These are phyloP conservation scores for Scedosporium boydii DNA, from an alignment of 2,329 filamentous ascomycete genomes.

Conservation along the genomic window DNA sequence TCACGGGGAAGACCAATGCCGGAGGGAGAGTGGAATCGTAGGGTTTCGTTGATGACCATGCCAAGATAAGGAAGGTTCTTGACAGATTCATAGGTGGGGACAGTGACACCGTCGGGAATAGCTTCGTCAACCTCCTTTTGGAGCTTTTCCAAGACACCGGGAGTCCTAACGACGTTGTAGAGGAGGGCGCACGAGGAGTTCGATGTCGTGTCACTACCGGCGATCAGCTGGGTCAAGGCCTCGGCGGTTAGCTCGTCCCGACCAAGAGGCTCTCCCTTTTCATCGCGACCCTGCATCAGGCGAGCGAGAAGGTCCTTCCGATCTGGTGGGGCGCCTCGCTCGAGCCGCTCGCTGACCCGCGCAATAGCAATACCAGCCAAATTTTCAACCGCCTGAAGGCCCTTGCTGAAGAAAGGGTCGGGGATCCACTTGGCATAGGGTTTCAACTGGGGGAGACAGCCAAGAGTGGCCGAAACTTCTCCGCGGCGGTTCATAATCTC, in stretches of 20 bases:
- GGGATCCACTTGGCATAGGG: conserved; percentile 74
- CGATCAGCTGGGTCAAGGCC: conserved; percentile 80
- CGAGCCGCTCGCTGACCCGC: conserved; percentile 64
- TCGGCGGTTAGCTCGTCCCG: conserved; percentile 78
- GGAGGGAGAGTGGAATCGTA: conserved; percentile 80
- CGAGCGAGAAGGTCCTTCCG: conserved; percentile 74
- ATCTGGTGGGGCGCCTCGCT: conserved; percentile 53
- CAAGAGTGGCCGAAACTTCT: conserved; percentile 74
- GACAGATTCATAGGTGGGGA: conserved; percentile 65
- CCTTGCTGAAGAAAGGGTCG: conserved; percentile 71
- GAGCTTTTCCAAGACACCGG: conserved; percentile 61
- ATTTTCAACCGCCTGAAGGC: conserved; percentile 64
- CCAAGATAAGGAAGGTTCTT: conserved; percentile 68
- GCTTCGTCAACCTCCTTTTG: conserved; percentile 66
- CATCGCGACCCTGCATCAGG: conserved; percentile 78
- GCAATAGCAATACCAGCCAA: conserved; percentile 84
- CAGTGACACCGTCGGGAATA: conserved; percentile 48
- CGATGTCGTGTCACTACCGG: conserved; percentile 66
- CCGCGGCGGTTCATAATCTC: conserved; percentile 83
- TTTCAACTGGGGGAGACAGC: conserved; percentile 63
- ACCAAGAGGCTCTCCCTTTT: conserved; percentile 64
- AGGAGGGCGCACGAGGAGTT: conserved; percentile 78
- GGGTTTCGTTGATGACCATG: conserved; percentile 69
- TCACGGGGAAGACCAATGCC: conserved; percentile 74
- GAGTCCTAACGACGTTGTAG: conserved; percentile 63